phyloP scores from a whole-genome alignment of 805 yeast genomes.

The Ogataea populi-albae region DNA sequence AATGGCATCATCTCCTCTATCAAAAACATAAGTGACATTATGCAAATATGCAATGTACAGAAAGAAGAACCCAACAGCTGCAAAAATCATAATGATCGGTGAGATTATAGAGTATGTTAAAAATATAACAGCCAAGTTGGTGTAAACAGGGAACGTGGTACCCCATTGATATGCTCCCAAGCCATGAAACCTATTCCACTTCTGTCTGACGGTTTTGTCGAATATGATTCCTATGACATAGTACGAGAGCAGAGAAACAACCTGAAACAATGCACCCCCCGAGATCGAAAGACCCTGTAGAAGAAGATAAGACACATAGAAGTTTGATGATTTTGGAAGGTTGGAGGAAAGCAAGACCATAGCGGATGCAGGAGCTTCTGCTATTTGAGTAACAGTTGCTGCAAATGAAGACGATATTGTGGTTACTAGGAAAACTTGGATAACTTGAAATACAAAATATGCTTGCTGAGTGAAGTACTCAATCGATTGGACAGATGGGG shows the following conservation, averaged over 20 bases:
- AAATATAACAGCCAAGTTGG: slow-evolving; percentile 66
- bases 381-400: slow-evolving; percentile 60
- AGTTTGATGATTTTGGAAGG: slow-evolving; percentile 71
- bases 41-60: slow-evolving; percentile 76
- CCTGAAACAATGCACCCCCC: slow-evolving; percentile 63
- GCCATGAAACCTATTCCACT: slow-evolving; percentile 55
- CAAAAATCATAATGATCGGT: slow-evolving; percentile 77
- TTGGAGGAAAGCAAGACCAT: slow-evolving; percentile 61
- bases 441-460: slow-evolving; percentile 66
- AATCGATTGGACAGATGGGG: slow-evolving; percentile 52
- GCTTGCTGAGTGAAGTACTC: slow-evolving; percentile 66
- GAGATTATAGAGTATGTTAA: slow-evolving; percentile 71
- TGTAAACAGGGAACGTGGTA: slow-evolving; percentile 71
- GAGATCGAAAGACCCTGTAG: slow-evolving; percentile 67
- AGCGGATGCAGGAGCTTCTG: slow-evolving; percentile 55
- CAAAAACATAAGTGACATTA: slow-evolving; percentile 68
- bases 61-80: slow-evolving; percentile 65
- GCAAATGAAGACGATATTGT: slow-evolving; percentile 72
- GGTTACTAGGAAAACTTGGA: slow-evolving; percentile 69
- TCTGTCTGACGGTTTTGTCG: slow-evolving; percentile 67
- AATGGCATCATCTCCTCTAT: slow-evolving; percentile 67
- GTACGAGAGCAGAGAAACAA: slow-evolving; percentile 55
- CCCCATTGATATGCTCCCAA: slow-evolving; percentile 66
- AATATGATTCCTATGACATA: slow-evolving; percentile 55
- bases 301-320: slow-evolving; percentile 63